Conservation (phyloP, 805 yeast genomes). For the Metschnikowia matae region DNA sequence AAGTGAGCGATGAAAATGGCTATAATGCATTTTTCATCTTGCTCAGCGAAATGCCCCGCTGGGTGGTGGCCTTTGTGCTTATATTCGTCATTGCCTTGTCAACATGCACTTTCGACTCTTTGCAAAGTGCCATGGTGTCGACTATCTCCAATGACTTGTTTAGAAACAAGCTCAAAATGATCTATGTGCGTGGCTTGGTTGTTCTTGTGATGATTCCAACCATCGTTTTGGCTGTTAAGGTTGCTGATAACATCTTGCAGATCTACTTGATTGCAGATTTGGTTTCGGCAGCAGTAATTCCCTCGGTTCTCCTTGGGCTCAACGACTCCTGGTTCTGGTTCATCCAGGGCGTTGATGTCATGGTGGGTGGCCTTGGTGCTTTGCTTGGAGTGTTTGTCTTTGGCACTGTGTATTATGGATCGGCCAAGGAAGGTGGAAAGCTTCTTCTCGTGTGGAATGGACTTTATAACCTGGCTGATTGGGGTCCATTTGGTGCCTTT, state of each 20-base stretch:
- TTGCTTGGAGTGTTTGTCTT: slow-evolving; percentile 73
- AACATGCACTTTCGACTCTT: slow-evolving; percentile 84
- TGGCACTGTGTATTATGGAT: slow-evolving; percentile 74
- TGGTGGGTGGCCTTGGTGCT: slow-evolving; percentile 82
- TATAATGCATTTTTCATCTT: slow-evolving; percentile 69
- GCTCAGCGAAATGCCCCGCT: slow-evolving; percentile 67
- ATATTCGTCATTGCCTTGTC: slow-evolving; percentile 72
- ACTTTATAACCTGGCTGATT: slow-evolving; percentile 67
- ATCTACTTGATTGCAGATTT: slow-evolving; percentile 89
- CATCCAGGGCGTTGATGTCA: slow-evolving; percentile 73
- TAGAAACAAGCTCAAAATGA: slow-evolving; percentile 68
- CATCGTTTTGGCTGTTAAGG: slow-evolving; percentile 75
- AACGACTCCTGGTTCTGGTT: slow-evolving; percentile 58
- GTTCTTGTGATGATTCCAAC: slow-evolving; percentile 80
- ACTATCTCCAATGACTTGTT: slow-evolving; percentile 86
- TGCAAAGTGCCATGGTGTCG: slow-evolving; percentile 85
- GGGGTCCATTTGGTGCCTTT: slow-evolving; percentile 95
- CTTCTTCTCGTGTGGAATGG: slow-evolving; percentile 77
- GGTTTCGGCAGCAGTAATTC: slow-evolving; percentile 82
- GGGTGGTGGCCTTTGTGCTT: slow-evolving; percentile 82
- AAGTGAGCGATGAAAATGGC: slow-evolving; percentile 52
- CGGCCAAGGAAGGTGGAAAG: slow-evolving; percentile 72
- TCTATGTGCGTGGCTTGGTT: slow-evolving; percentile 68
- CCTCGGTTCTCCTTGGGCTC: slow-evolving; percentile 77
- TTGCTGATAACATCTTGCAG: slow-evolving; percentile 78